These are phyloP conservation scores for Xerocomus potaroensis DNA, from an alignment of 768 basidiomycete species.

Conservation along the genomic window DNA sequence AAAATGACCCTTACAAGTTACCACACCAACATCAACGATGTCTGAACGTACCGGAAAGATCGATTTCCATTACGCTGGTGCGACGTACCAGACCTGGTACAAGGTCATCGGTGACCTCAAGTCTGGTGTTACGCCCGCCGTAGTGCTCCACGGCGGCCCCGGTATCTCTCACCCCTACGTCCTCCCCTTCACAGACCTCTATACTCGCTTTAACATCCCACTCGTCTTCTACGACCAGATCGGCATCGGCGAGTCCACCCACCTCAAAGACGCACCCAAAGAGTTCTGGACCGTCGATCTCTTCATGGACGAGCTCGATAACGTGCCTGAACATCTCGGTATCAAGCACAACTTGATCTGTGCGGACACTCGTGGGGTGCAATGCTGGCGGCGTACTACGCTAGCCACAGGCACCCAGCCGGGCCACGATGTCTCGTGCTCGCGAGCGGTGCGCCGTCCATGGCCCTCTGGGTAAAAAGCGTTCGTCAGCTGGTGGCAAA, in stretches of 20 bases:
- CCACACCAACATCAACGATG: conserved; percentile 7
- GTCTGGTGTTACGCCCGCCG: conserved; percentile 30
- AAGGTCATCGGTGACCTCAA: conserved; percentile 40
- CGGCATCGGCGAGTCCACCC: conserved; percentile 44
- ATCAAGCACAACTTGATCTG: conserved; percentile 37
- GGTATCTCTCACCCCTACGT: conserved; percentile 37
- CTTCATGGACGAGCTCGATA: conserved; percentile 52
- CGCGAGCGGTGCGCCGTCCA: conserved; percentile 31
- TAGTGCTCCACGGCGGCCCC: conserved; percentile 48
- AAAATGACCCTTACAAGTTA: neutral
- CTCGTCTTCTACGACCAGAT: conserved; percentile 53
- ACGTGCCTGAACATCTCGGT: conserved; percentile 40
- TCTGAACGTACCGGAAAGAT: conserved; percentile 20
- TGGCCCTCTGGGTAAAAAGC: conserved; percentile 26
- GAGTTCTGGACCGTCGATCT: conserved; percentile 45
- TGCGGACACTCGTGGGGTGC: conserved; percentile 60
- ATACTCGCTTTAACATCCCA: conserved; percentile 28
- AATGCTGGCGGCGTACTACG: conserved; percentile 44
- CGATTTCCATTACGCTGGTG: conserved; percentile 13
- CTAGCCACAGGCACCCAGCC: conserved; percentile 33
- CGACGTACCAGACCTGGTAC: conserved; percentile 42
- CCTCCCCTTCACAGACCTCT: conserved; percentile 35
- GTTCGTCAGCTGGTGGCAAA: conserved; percentile 21
- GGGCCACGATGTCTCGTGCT: conserved; percentile 37
- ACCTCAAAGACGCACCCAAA: conserved; percentile 22